Conservation (phyloP, 2,329 filamentous ascomycete species). For the Aspergillus glaucus region DNA sequence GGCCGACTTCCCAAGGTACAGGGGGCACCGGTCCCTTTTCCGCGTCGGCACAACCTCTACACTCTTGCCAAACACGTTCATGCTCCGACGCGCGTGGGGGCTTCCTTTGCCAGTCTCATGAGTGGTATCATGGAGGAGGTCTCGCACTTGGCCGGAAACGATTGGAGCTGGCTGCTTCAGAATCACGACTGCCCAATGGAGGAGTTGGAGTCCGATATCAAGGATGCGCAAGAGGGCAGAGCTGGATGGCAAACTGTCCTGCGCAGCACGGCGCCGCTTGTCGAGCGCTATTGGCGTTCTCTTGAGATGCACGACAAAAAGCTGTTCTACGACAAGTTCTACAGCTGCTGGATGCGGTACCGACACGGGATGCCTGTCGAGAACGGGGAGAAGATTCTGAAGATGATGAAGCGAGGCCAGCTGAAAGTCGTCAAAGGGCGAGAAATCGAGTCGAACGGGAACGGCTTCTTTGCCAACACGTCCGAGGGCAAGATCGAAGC, state of each 20-base stretch:
- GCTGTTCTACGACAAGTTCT: slow-evolving; percentile 7
- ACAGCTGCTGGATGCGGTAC: slow-evolving; percentile 8
- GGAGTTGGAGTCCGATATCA: slow-evolving; percentile 2
- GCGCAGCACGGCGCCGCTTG: slow-evolving; percentile 2
- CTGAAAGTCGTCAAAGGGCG: slow-evolving; percentile 4
- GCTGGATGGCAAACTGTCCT: slow-evolving; percentile 5
- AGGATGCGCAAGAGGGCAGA: not conserved
- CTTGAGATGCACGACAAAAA: slow-evolving; percentile 2
- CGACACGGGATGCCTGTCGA: slow-evolving; percentile 7
- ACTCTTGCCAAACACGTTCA: slow-evolving; percentile 3
- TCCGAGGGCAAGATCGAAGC: slow-evolving; percentile 2
- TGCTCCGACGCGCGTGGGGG: not conserved
- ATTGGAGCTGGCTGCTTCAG: slow-evolving; percentile 8
- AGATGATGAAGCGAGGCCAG: slow-evolving; percentile 3
- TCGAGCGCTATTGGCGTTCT: slow-evolving; percentile 7
- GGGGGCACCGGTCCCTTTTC: slow-evolving; percentile 1
- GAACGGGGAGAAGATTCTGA: slow-evolving; percentile 5
- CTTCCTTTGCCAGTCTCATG: slow-evolving; percentile 2
- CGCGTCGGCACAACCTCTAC: slow-evolving; percentile 4
- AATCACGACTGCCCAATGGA: slow-evolving; percentile 2
- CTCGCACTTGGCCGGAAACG: slow-evolving; percentile 1
- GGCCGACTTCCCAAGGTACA: slow-evolving; percentile 7
- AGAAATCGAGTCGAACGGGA: slow-evolving; percentile 1
- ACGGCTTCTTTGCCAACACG: slow-evolving; percentile 2
- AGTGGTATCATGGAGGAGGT: slow-evolving; percentile 7